Evolutionary conservation across 2,329 filamentous ascomycete genomes (phyloP).

Genomic region (Gnomoniopsis sp.): DNA sequence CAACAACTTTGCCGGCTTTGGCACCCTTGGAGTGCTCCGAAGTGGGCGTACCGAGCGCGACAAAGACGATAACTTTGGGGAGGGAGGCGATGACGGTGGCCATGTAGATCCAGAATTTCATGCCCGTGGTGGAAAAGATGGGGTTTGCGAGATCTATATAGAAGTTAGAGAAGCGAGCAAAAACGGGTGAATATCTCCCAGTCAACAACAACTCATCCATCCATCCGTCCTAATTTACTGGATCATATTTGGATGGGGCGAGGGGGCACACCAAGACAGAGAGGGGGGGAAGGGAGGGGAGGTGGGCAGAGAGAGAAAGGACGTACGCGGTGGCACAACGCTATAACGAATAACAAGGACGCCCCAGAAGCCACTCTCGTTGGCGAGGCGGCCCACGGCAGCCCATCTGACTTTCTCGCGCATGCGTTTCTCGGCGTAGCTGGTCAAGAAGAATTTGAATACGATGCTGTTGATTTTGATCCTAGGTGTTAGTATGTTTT

Average conservation of each 20-base stretch:
- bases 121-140: conserved; percentile 37
- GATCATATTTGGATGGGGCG: too few species aligned
- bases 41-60: conserved; percentile 30
- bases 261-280: too few species aligned
- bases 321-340: conserved; percentile 31
- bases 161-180: too few species aligned
- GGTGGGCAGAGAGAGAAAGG: background rate
- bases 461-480: background rate
- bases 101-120: conserved; percentile 36
- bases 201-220: too few species aligned
- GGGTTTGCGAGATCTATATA: conserved; percentile 37
- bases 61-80: conserved; percentile 37
- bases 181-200: too few species aligned
- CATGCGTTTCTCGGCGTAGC: background rate
- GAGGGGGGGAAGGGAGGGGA: too few species aligned
- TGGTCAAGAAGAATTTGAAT: background rate
- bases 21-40: background rate
- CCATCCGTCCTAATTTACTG: too few species aligned
- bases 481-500: too few species aligned
- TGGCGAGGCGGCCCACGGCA: conserved; percentile 31
- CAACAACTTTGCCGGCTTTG: background rate
- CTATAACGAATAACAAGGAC: conserved; percentile 38
- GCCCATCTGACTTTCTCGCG: background rate
- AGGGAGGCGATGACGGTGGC: conserved; percentile 35
- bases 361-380: conserved; percentile 37